A percentile compares a stretch with the other conserved stretches of the same genome.
Evolutionary conservation across 495 filamentous ascomycete species (phyloP).

Genomic region (Aspergillus avenaceus): DNA sequence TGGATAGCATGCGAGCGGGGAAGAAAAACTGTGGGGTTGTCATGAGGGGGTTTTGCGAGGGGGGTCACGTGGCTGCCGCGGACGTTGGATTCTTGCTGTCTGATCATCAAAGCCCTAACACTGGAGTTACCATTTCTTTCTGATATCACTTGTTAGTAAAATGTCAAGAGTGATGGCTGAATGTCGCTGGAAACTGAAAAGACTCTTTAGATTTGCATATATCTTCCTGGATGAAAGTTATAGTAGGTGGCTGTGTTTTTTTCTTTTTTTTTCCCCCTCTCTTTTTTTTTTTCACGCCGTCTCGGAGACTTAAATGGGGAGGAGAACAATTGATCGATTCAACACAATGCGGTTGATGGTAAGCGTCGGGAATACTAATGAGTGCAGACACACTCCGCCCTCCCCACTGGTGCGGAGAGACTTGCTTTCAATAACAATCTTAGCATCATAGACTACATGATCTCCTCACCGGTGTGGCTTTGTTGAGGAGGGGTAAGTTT

Average conservation of each 20-base stretch:
- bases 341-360: background rate
- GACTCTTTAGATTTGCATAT: background rate
- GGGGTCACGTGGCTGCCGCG: slow-evolving; percentile 29
- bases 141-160: background rate
- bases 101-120: background rate
- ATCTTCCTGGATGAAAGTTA: background rate
- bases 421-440: background rate
- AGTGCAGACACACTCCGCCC: slow-evolving; percentile 1
- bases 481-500: too few species aligned
- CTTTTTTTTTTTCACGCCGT: background rate
- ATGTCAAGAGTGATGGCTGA: background rate
- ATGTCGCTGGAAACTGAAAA: background rate
- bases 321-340: background rate
- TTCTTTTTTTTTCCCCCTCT: background rate
- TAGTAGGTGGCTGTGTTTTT: background rate
- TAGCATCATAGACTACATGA: background rate
- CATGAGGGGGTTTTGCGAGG: slow-evolving; percentile 28
- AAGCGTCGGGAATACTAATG: background rate
- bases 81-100: background rate
- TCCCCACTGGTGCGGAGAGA: slow-evolving; percentile 20
- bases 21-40: slow-evolving; percentile 41
- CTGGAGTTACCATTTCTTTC: background rate
- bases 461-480: slow-evolving; percentile 1
- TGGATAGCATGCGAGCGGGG: slow-evolving; percentile 24
- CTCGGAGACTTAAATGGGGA: background rate